phyloP scores from a whole-genome alignment of 305 asterid species.

The Solanum aculeatissimum region DNA sequence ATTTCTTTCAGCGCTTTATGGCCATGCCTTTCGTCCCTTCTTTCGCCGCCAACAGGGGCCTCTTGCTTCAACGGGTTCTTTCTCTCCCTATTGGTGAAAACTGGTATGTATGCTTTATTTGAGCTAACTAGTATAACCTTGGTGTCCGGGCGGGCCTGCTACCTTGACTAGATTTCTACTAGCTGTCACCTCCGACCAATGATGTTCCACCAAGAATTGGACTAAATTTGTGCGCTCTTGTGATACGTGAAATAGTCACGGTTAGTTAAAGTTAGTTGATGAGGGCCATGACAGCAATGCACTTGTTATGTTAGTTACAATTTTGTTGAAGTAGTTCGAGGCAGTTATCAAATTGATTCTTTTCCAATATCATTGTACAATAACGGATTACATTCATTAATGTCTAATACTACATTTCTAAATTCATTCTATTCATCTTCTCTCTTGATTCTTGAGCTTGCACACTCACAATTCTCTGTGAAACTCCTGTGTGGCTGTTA shows the following conservation, averaged over 20 bases:
- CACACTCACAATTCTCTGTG: not conserved
- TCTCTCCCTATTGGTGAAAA: constrained; percentile 40
- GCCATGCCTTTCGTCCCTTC: constrained; percentile 61
- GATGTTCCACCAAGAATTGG: too few relatives aligned
- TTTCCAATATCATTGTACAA: not conserved
- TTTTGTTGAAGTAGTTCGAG: not conserved
- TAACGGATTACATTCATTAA: too few relatives aligned
- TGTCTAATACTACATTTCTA: too few relatives aligned
- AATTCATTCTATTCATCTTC: too few relatives aligned
- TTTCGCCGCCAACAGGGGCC: constrained; percentile 24
- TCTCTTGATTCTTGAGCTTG: too few relatives aligned
- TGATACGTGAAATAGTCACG: not conserved
- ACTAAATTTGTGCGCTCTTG: too few relatives aligned
- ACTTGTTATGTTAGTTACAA: not conserved
- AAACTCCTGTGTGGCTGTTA: not conserved
- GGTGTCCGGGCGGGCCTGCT: too few relatives aligned
- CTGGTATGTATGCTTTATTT: constrained; percentile 25
- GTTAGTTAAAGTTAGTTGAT: too few relatives aligned
- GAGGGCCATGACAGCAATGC: too few relatives aligned
- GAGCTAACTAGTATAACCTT: too few relatives aligned
- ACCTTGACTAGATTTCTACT: too few relatives aligned
- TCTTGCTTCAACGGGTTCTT: constrained; percentile 49
- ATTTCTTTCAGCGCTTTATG: constrained; percentile 89
- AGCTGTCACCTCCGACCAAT: too few relatives aligned
- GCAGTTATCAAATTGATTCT: not conserved